Percentiles rank a stretch among this genome's conserved stretches.
Conservation (phyloP, 805 yeast species). For the Candida odintsovae region DNA sequence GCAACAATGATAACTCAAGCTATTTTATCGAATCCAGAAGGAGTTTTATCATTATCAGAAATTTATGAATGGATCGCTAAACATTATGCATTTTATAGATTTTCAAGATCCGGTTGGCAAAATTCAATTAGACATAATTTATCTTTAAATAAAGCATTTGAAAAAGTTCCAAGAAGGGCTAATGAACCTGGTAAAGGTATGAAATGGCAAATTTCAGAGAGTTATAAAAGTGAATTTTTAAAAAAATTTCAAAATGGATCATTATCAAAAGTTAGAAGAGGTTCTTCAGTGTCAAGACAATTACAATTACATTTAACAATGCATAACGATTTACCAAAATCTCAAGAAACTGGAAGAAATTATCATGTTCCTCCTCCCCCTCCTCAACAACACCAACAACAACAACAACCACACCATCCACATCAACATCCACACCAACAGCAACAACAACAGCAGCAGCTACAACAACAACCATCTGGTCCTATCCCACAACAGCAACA, state of each 20-base stretch:
- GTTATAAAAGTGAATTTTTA: slow-evolving; percentile 78
- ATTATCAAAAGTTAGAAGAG: slow-evolving; percentile 67
- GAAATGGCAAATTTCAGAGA: slow-evolving; percentile 95
- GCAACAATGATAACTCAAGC: slow-evolving; percentile 99
- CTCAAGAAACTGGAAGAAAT: slow-evolving; percentile 27
- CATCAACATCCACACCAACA: slow-evolving; percentile 25
- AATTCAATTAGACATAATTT: slow-evolving; percentile 94
- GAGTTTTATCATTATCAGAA: slow-evolving; percentile 83
- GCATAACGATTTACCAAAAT: slow-evolving; percentile 34
- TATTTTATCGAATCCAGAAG: slow-evolving; percentile 80
- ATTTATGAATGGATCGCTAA: slow-evolving; percentile 87
- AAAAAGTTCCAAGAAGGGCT: slow-evolving; percentile 91
- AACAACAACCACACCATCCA: slow-evolving; percentile 20
- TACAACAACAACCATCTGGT: slow-evolving; percentile 24
- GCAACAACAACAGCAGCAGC: slow-evolving; percentile 24
- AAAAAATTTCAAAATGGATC: slow-evolving; percentile 75
- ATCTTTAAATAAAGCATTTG: slow-evolving; percentile 93
- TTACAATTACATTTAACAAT: slow-evolving; percentile 63
- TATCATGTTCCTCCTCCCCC: slow-evolving; percentile 17
- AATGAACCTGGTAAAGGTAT: slow-evolving; percentile 98
- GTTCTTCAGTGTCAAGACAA: slow-evolving; percentile 76
- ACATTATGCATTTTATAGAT: slow-evolving; percentile 88
- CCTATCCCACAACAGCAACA: neutral
- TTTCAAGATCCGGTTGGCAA: slow-evolving; percentile 96
- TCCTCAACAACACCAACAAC: slow-evolving; percentile 28